Percentiles rank a stretch among this genome's conserved stretches.
These are phyloP conservation scores for Fusarium floridanum DNA, from an alignment of 2,329 filamentous ascomycete genomes.

Conservation along the genomic window DNA sequence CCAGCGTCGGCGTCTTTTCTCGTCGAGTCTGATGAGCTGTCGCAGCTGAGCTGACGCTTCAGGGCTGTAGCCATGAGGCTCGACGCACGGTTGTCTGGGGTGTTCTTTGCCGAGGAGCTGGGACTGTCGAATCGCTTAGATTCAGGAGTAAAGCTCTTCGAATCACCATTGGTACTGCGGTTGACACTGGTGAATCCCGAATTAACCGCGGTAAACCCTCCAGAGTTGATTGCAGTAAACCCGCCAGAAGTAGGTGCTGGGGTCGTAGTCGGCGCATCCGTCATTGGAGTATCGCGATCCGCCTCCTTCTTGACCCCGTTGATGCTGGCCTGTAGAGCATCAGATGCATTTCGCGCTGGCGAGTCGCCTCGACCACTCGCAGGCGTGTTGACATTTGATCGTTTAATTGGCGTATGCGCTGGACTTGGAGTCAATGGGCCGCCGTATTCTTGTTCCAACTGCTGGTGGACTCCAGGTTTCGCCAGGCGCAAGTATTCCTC, in stretches of 20 bases:
- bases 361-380: constrained; percentile 73
- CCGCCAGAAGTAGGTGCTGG: constrained; percentile 57
- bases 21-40: constrained; percentile 61
- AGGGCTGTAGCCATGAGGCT: constrained; percentile 69
- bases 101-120: constrained; percentile 72
- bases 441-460: constrained; percentile 92
- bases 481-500: constrained; percentile 92
- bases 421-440: constrained; percentile 87
- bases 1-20: constrained; percentile 63
- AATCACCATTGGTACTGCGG: constrained; percentile 57
- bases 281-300: constrained; percentile 63
- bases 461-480: constrained; percentile 96
- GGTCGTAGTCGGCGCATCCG: constrained; percentile 57
- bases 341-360: constrained; percentile 70
- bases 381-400: constrained; percentile 71
- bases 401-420: constrained; percentile 77
- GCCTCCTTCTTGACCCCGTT: constrained; percentile 59
- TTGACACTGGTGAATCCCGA: constrained; percentile 77
- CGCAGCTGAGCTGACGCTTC: constrained; percentile 81
- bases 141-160: constrained; percentile 72
- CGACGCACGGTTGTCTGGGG: constrained; percentile 73
- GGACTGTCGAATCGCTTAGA: constrained; percentile 73
- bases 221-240: constrained; percentile 58
- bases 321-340: constrained; percentile 64
- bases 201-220: constrained; percentile 81